phyloP scores from a whole-genome alignment of 148 eudicot genomes.

The Agrostemma githago region DNA sequence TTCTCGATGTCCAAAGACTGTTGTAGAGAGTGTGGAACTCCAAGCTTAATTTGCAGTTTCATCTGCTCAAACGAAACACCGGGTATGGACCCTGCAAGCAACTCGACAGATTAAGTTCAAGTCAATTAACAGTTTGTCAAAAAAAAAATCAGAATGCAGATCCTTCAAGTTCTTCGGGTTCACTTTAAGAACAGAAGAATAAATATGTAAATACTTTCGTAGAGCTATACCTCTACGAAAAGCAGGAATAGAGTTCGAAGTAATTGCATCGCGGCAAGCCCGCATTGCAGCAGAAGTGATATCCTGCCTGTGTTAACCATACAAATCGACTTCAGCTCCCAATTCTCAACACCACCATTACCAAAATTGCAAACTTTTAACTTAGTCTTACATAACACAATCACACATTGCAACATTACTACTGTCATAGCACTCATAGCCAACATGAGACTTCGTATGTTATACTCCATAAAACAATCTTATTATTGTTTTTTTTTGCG shows the following conservation, averaged over 20 bases:
- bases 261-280: constrained; percentile 89
- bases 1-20: constrained; percentile 66
- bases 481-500: too few species aligned
- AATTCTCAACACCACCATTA: neutral
- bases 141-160: neutral
- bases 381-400: neutral
- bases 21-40: constrained; percentile 83
- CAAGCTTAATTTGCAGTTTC: constrained; percentile 92
- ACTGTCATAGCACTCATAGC: too few species aligned
- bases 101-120: constrained; percentile 2
- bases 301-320: constrained; percentile 60
- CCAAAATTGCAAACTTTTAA: neutral
- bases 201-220: neutral
- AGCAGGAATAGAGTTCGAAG: constrained; percentile 96
- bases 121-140: neutral
- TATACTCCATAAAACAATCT: too few species aligned
- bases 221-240: constrained; percentile 67
- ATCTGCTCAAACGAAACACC: constrained; percentile 85
- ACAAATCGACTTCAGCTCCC: neutral
- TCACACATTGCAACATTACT: too few species aligned
- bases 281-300: constrained; percentile 86
- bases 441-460: too few species aligned
- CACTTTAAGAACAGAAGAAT: constrained; percentile 1
- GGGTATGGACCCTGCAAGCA: constrained; percentile 75
- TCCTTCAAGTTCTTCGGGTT: neutral